phyloP scores from a whole-genome alignment of 2,329 filamentous ascomycete species.

The Penicillium hesseltinei region DNA sequence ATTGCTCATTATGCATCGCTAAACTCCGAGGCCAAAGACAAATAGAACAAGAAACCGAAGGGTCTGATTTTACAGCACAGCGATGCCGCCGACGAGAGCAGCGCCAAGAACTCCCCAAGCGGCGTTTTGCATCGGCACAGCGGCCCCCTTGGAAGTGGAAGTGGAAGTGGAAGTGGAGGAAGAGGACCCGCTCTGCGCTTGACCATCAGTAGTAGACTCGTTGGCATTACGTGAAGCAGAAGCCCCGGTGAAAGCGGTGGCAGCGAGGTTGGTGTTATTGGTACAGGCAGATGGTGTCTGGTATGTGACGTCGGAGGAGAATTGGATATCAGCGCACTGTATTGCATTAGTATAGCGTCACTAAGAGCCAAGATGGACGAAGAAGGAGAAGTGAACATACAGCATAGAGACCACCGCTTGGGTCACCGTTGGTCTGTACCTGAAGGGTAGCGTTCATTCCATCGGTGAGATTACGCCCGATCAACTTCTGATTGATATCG shows the following conservation, averaged over 20 bases:
- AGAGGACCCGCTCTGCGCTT: conserved; percentile 26
- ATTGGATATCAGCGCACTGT: conserved; percentile 71
- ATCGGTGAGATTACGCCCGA: conserved; percentile 52
- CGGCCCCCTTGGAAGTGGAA: conserved; percentile 29
- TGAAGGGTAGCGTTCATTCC: conserved; percentile 67
- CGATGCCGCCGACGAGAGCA: conserved; percentile 33
- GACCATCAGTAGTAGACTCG: conserved; percentile 37
- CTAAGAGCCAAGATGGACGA: background rate
- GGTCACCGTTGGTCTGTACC: conserved; percentile 63
- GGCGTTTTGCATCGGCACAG: conserved; percentile 34
- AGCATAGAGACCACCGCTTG: conserved; percentile 65
- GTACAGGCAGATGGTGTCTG: conserved; percentile 52
- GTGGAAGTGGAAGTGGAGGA: conserved; percentile 5
- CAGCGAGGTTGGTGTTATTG: conserved; percentile 57
- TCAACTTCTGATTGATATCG: conserved; percentile 28
- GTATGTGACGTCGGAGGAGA: conserved; percentile 53
- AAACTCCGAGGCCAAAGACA: background rate
- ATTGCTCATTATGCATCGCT: background rate
- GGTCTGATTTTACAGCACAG: conserved; percentile 27
- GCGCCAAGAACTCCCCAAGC: conserved; percentile 40
- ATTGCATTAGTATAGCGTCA: background rate
- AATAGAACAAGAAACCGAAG: background rate
- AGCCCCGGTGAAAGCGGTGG: conserved; percentile 42
- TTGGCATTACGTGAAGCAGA: conserved; percentile 46
- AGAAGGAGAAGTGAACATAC: conserved; percentile 38